Evolutionary conservation across 306 rosid species (phyloP).

Genomic region (Medicago ruthenica): DNA sequence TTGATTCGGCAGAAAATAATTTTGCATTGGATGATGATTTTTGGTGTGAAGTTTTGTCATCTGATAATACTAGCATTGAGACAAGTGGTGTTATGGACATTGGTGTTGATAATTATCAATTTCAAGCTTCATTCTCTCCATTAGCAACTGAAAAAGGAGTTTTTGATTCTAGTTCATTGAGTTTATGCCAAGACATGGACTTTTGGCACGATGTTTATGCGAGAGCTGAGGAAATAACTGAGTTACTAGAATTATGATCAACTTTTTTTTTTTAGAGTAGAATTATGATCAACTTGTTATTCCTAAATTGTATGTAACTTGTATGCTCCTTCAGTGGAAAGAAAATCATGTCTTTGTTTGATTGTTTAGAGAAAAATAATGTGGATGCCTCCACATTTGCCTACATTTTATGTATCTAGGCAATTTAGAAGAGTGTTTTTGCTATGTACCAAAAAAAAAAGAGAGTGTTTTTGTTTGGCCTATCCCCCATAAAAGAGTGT

Average conservation of each 20-base stretch:
- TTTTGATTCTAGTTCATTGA: conserved; percentile 33
- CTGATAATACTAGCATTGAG: conserved; percentile 38
- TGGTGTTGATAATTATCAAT: background rate
- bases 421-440: too few relatives aligned
- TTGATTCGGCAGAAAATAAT: conserved; percentile 40
- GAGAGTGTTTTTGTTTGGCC: too few relatives aligned
- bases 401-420: too few relatives aligned
- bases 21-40: conserved; percentile 66
- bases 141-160: conserved; percentile 21
- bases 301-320: background rate
- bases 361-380: background rate
- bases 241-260: conserved; percentile 44
- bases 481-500: too few relatives aligned
- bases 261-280: too few relatives aligned
- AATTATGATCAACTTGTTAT: conserved; percentile 32
- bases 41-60: conserved; percentile 70
- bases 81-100: conserved; percentile 26
- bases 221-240: conserved; percentile 56
- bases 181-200: conserved; percentile 48
- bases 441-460: too few relatives aligned
- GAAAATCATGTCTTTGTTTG: background rate
- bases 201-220: conserved; percentile 70
- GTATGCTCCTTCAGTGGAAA: conserved; percentile 12
- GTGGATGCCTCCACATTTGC: too few relatives aligned
- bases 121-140: conserved; percentile 44